Conservation (phyloP, 371 early-diverging fungal genomes). For the Haplosporangium sp. region DNA sequence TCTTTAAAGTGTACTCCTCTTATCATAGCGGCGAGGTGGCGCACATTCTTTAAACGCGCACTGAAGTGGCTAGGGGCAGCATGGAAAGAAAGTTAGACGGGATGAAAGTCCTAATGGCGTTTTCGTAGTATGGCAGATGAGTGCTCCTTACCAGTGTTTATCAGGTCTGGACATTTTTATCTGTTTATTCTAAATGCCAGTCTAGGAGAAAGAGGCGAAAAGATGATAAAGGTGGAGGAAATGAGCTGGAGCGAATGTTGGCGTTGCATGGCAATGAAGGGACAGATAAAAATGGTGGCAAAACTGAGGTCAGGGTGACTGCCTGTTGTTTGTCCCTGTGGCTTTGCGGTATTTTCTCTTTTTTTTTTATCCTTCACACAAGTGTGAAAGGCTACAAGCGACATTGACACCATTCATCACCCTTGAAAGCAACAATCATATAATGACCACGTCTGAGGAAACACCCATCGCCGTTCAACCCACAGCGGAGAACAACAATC, state of each 20-base stretch:
- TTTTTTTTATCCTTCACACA: no score
- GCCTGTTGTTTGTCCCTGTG: constrained; percentile 1
- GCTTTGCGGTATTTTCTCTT: no score
- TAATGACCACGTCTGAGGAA: constrained; percentile 31
- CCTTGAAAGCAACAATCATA: background rate
- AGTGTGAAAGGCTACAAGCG: no score
- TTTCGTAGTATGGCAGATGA: no score
- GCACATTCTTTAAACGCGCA: constrained; percentile 35
- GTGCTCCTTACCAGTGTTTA: constrained; percentile 19
- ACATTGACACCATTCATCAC: background rate
- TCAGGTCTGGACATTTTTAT: background rate
- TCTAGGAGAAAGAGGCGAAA: no score
- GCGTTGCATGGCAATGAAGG: no score
- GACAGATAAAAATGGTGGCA: constrained; percentile 23
- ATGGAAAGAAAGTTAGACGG: background rate
- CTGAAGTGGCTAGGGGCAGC: constrained; percentile 18
- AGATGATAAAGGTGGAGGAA: no score
- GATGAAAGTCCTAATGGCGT: background rate
- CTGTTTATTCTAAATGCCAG: background rate
- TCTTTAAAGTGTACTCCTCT: constrained; percentile 48
- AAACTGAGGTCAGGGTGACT: constrained; percentile 4
- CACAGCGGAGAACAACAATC: constrained; percentile 22
- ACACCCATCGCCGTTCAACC: constrained; percentile 7
- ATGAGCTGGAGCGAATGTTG: no score
- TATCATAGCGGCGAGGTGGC: constrained; percentile 37